Conservation (phyloP, 257 asterid genomes). For the Hygrophila difformis region DNA sequence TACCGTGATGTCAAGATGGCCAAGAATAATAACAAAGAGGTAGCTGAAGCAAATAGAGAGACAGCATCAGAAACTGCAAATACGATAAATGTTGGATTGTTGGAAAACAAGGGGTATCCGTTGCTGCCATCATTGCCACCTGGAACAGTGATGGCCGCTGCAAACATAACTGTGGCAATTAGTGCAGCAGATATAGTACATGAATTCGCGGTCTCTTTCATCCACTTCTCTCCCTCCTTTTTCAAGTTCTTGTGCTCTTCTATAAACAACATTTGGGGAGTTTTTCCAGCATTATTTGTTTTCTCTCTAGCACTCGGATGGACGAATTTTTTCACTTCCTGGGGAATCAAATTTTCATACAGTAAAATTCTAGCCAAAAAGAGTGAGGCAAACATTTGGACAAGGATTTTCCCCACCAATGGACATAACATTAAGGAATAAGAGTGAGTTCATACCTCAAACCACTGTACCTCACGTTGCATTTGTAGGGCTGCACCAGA, state of each 20-base stretch:
- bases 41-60: conserved; percentile 17
- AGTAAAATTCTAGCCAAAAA: no score
- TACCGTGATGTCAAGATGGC: conserved; percentile 18
- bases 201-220: conserved; percentile 23
- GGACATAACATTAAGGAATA: no score
- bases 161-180: conserved; percentile 19
- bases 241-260: conserved; percentile 14
- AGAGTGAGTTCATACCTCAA: background rate
- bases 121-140: conserved; percentile 7
- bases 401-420: no score
- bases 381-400: no score
- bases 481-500: conserved; percentile 17
- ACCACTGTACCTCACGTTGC: conserved; percentile 24
- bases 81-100: background rate
- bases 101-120: background rate
- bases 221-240: conserved; percentile 20
- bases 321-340: conserved; percentile 19
- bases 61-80: conserved; percentile 11
- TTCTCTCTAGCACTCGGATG: background rate
- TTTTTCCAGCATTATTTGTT: background rate
- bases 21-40: conserved; percentile 17
- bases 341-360: no score
- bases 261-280: conserved; percentile 15
- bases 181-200: conserved; percentile 19
- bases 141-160: conserved; percentile 18